phyloP scores from a whole-genome alignment of 306 rosid species.

The Oemleria cerasiformis region DNA sequence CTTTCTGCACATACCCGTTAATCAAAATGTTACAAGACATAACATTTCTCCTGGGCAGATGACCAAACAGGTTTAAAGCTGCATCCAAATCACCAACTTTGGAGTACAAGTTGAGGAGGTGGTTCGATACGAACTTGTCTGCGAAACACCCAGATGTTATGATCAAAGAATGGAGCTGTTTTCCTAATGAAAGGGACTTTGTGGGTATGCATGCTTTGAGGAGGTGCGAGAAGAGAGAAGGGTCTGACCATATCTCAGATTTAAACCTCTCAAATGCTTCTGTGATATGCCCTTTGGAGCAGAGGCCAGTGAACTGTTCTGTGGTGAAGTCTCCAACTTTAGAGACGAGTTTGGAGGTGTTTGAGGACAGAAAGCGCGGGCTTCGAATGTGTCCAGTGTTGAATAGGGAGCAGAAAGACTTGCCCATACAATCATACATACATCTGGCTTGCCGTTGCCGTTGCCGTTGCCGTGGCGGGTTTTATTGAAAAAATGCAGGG shows the following conservation, averaged over 20 bases:
- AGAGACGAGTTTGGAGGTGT: conserved; percentile 23
- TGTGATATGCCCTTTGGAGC: conserved; percentile 52
- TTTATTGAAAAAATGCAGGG: neutral
- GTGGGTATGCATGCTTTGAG: conserved; percentile 60
- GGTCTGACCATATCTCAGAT: conserved; percentile 55
- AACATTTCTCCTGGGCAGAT: conserved; percentile 53
- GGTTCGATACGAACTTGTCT: conserved; percentile 74
- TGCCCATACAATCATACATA: conserved; percentile 35
- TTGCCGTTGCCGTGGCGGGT: neutral
- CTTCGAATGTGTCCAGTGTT: conserved; percentile 19
- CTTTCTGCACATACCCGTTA: conserved; percentile 49
- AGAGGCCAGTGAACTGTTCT: conserved; percentile 44
- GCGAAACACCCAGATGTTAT: conserved; percentile 67
- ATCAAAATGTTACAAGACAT: conserved; percentile 90
- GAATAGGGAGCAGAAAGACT: conserved; percentile 33
- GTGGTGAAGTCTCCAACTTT: neutral
- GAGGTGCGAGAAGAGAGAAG: conserved; percentile 67
- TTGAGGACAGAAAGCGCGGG: conserved; percentile 32
- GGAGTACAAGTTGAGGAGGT: conserved; percentile 75
- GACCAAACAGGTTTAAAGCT: conserved; percentile 52
- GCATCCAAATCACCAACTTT: conserved; percentile 49
- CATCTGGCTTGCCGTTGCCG: neutral
- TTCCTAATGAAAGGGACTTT: conserved; percentile 49
- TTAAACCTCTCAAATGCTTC: conserved; percentile 53
- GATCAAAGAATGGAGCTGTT: conserved; percentile 71